Evolutionary conservation across 495 filamentous ascomycete genomes (phyloP).

Genomic region (Annulohypoxylon maeteangense): DNA sequence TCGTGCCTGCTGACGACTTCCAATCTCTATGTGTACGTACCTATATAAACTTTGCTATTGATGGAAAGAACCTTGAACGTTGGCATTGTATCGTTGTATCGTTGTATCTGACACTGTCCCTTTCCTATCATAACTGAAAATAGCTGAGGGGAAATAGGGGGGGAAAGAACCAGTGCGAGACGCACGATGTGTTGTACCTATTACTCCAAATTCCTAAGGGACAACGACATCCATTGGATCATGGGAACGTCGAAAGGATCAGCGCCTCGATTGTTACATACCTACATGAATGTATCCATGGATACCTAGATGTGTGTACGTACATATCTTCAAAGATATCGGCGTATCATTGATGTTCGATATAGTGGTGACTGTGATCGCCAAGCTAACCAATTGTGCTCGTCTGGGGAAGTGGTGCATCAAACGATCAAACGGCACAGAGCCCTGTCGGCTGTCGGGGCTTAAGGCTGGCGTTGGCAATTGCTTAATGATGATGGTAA

Average conservation of each 20-base stretch:
- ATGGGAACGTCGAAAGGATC: slow-evolving; percentile 5
- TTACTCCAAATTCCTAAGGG: slow-evolving; percentile 1
- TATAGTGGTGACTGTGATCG: slow-evolving; percentile 7
- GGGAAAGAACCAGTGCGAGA: neutral
- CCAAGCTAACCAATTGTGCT: slow-evolving; percentile 25
- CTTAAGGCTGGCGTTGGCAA: slow-evolving; percentile 11
- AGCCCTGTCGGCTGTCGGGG: slow-evolving; percentile 25
- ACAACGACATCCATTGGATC: neutral
- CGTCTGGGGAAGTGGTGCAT: slow-evolving; percentile 34
- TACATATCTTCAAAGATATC: neutral
- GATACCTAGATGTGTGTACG: neutral
- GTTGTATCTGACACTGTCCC: slow-evolving; percentile 1
- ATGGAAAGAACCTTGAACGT: neutral
- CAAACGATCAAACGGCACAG: slow-evolving; percentile 15
- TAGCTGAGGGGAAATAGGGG: neutral
- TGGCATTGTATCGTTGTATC: neutral
- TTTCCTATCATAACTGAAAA: neutral
- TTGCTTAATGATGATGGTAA: neutral
- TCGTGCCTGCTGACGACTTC: slow-evolving; percentile 8
- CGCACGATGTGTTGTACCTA: neutral
- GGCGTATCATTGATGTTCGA: neutral
- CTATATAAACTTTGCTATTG: neutral
- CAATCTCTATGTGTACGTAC: neutral
- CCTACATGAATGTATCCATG: slow-evolving; percentile 14
- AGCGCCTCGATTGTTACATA: slow-evolving; percentile 25